phyloP scores from a whole-genome alignment of 106 monocot genomes.

The Platanthera guangdongensis region DNA sequence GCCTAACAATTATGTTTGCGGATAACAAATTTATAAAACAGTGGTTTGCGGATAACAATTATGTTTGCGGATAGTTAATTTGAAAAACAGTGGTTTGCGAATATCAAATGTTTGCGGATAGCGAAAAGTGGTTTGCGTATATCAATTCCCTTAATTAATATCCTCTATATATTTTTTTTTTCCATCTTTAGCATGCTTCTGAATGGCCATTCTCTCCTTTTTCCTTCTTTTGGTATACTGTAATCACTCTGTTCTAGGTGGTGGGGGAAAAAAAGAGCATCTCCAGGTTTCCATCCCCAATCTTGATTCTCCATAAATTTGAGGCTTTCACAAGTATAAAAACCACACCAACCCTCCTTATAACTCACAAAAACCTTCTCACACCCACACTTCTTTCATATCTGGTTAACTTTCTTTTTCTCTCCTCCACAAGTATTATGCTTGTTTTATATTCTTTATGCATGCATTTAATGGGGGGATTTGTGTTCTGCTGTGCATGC shows the following conservation, averaged over 20 bases:
- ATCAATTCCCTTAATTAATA: conserved; percentile 8
- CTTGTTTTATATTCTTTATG: background rate
- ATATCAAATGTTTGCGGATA: no score
- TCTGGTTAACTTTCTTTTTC: background rate
- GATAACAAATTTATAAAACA: no score
- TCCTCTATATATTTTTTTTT: background rate
- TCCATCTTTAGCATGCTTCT: conserved; percentile 29
- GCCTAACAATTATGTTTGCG: no score
- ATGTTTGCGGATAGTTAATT: no score
- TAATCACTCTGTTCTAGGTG: conserved; percentile 26
- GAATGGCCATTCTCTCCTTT: conserved; percentile 33
- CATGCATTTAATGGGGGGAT: background rate
- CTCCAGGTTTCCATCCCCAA: conserved; percentile 30
- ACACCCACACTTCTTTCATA: background rate
- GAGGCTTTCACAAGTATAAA: conserved; percentile 36
- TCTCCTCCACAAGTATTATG: background rate
- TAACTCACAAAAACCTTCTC: conserved; percentile 15
- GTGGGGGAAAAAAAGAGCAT: conserved; percentile 16
- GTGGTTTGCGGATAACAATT: no score
- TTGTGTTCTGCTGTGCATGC: background rate
- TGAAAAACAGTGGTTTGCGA: no score
- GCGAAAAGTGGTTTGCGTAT: no score
- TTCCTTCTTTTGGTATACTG: conserved; percentile 18
- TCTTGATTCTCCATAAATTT: conserved; percentile 45
- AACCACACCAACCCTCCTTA: conserved; percentile 11